Conservation (phyloP, 2,329 filamentous ascomycete species). For the Diaporthe citrichinensis region DNA sequence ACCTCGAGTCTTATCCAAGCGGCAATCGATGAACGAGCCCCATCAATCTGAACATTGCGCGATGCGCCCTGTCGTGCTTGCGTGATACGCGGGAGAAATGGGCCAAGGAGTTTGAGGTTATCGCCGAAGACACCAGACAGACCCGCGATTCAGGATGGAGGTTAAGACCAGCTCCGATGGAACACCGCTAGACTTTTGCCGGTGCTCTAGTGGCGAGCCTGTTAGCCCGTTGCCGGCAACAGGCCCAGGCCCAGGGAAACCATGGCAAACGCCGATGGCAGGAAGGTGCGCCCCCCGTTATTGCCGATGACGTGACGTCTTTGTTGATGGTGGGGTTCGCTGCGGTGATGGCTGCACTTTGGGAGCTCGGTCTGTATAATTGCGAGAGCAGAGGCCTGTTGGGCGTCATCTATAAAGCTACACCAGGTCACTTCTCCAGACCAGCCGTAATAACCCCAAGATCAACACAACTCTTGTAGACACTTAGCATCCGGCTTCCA, state of each 20-base stretch:
- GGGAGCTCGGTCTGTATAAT: background rate
- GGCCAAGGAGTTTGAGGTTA: background rate
- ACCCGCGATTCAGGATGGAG: slow-evolving; percentile 10
- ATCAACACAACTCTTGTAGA: background rate
- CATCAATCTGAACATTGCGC: background rate
- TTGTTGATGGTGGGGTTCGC: slow-evolving; percentile 14
- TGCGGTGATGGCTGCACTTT: slow-evolving; percentile 8
- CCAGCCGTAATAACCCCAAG: background rate
- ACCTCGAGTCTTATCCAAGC: background rate
- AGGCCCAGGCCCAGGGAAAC: background rate
- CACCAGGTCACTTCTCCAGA: background rate
- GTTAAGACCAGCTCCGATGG: slow-evolving; percentile 2
- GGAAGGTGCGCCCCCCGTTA: background rate
- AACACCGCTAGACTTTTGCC: slow-evolving; percentile 6
- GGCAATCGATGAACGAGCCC: background rate
- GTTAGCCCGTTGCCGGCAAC: slow-evolving; percentile 18
- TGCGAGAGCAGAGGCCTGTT: background rate
- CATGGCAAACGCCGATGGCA: slow-evolving; percentile 26
- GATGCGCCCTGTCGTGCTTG: background rate
- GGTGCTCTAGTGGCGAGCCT: slow-evolving; percentile 20
- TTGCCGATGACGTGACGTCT: slow-evolving; percentile 32
- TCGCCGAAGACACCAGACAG: slow-evolving; percentile 1
- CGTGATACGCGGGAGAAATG: background rate
- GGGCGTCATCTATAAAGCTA: background rate
- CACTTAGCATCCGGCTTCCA: too few species aligned